Conservation (phyloP, 2,329 filamentous ascomycete genomes). For the Penicillium sp. region DNA sequence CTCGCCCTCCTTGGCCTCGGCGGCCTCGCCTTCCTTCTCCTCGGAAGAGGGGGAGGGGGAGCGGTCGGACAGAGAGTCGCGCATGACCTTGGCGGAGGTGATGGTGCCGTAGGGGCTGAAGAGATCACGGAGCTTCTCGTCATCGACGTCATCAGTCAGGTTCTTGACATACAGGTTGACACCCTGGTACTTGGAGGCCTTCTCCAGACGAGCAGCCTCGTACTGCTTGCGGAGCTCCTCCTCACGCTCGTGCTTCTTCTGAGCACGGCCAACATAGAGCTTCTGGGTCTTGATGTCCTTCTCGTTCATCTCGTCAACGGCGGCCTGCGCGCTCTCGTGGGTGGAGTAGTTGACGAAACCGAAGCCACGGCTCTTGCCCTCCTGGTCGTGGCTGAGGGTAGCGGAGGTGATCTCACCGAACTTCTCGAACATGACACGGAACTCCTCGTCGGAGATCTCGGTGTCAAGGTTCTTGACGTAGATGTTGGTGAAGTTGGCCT, state of each 20-base stretch:
- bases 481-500: constrained; percentile 99
- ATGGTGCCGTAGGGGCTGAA: constrained; percentile 92
- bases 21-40: constrained; percentile 59
- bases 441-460: constrained; percentile 89
- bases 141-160: constrained; percentile 92
- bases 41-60: constrained; percentile 47
- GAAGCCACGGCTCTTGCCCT: constrained; percentile 93
- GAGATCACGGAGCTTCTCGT: constrained; percentile 94
- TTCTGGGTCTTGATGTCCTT: constrained; percentile 93
- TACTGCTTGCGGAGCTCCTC: constrained; percentile 99
- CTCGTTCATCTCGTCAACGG: constrained; percentile 90
- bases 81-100: constrained; percentile 99
- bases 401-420: constrained; percentile 95
- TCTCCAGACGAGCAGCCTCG: constrained; percentile 95
- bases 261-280: constrained; percentile 95
- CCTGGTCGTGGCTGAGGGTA: constrained; percentile 83
- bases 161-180: constrained; percentile 99
- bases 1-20: constrained; percentile 48
- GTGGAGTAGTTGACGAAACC: constrained; percentile 95
- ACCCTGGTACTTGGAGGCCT: constrained; percentile 98
- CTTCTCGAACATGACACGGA: constrained; percentile 89
- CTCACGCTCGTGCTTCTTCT: constrained; percentile 99
- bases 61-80: constrained; percentile 66
- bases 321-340: constrained; percentile 82
- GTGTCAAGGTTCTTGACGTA: constrained; percentile 97